Percentiles rank a stretch among this genome's conserved stretches.
These are phyloP conservation scores for Coniferiporia weirii DNA, from an alignment of 1,284 basidiomycete species.

Conservation along the genomic window DNA sequence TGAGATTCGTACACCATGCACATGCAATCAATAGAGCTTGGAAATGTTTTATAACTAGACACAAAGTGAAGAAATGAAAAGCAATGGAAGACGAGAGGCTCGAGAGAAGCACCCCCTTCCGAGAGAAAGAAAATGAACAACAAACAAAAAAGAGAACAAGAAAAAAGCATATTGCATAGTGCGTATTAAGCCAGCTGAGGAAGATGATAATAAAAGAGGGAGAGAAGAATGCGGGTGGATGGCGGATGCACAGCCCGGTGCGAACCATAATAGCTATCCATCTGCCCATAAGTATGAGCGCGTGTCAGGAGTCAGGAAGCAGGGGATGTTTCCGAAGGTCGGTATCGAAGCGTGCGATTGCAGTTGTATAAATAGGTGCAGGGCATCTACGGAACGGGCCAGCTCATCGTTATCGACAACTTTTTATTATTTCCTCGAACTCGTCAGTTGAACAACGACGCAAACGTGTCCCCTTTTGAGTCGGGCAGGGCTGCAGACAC, in stretches of 20 bases:
- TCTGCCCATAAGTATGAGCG: background rate
- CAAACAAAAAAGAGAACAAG: background rate
- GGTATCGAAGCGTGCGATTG: background rate
- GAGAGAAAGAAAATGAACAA: background rate
- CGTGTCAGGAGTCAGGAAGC: background rate
- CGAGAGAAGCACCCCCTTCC: too few relatives aligned
- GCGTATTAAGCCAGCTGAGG: background rate
- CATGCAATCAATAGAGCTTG: background rate
- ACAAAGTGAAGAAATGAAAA: background rate
- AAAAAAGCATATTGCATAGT: background rate
- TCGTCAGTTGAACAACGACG: background rate
- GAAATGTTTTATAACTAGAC: background rate
- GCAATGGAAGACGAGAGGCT: too few relatives aligned
- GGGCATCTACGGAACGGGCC: background rate
- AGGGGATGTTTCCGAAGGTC: background rate
- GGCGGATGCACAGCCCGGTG: conserved; percentile 4
- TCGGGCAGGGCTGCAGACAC: background rate
- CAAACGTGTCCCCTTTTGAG: background rate
- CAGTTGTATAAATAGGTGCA: background rate
- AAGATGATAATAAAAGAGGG: background rate
- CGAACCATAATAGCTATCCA: background rate
- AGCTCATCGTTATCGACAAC: background rate
- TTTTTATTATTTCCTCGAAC: background rate
- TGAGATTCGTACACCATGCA: background rate
- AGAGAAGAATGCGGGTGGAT: background rate